phyloP scores from a whole-genome alignment of 176 grass and related monocot genomes.

The Chrysopogon serrulatus region DNA sequence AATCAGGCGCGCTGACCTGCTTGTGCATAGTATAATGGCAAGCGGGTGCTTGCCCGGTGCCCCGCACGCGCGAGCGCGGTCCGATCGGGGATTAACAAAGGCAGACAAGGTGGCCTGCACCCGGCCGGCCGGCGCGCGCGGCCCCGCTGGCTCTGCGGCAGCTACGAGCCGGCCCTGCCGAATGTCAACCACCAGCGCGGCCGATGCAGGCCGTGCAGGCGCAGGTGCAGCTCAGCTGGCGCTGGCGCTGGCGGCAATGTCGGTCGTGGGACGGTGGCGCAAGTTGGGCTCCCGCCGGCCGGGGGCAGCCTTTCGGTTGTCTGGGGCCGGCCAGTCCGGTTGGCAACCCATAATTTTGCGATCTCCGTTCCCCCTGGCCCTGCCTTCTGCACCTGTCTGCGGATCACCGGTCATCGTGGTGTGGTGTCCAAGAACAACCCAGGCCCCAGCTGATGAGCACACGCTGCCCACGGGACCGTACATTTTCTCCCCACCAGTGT shows the following conservation, averaged over 20 bases:
- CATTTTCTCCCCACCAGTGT: background rate
- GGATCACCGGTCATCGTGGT: background rate
- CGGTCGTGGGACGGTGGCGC: constrained; percentile 40
- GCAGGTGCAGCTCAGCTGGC: constrained; percentile 26
- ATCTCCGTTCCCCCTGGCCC: background rate
- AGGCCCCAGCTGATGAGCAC: background rate
- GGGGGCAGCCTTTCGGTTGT: constrained; percentile 20
- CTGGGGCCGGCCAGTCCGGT: background rate
- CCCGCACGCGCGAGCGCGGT: background rate
- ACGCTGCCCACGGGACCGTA: background rate
- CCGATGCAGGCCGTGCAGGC: background rate
- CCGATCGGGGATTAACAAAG: constrained; percentile 17
- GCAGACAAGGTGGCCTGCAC: constrained; percentile 11
- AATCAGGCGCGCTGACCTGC: background rate
- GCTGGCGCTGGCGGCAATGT: background rate
- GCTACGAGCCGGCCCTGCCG: background rate
- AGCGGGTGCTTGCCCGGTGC: background rate
- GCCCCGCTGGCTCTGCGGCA: constrained; percentile 25
- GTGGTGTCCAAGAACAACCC: background rate
- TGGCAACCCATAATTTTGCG: constrained; percentile 1
- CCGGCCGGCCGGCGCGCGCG: constrained; percentile 23
- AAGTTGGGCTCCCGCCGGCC: constrained; percentile 40
- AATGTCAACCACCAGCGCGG: constrained; percentile 34
- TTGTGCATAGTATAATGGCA: constrained; percentile 29
- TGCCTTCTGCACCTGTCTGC: background rate